Conservation (phyloP, 345 rosid genomes). For the Lumnitzera racemosa region DNA sequence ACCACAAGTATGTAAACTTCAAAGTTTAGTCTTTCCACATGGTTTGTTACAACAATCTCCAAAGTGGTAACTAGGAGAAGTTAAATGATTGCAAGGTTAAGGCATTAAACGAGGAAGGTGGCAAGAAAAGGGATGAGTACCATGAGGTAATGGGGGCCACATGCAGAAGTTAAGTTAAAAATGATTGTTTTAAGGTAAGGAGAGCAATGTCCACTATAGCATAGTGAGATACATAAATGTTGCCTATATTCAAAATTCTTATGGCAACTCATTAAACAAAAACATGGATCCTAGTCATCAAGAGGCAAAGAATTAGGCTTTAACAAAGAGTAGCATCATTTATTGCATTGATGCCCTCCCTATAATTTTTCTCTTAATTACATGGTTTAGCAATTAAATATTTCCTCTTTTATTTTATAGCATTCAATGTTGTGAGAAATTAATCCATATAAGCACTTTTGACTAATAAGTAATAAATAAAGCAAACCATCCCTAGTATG, state of each 20-base stretch:
- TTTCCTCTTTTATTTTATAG: conserved; percentile 48
- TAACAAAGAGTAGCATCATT: conserved; percentile 84
- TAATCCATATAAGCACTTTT: conserved; percentile 75
- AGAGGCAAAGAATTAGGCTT: conserved; percentile 30
- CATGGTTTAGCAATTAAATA: conserved; percentile 71
- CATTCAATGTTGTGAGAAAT: conserved; percentile 68
- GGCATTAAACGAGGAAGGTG: conserved; percentile 73
- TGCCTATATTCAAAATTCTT: conserved; percentile 90
- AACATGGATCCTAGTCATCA: conserved; percentile 75
- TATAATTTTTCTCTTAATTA: conserved; percentile 76
- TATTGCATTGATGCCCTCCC: conserved; percentile 89
- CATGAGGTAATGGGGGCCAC: conserved; percentile 94
- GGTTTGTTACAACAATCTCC: conserved; percentile 92
- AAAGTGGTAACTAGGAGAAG: conserved; percentile 91
- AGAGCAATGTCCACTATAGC: conserved; percentile 95
- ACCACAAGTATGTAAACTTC: conserved; percentile 92
- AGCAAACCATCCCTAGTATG: conserved; percentile 79
- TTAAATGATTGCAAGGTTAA: conserved; percentile 76
- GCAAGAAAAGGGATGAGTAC: conserved; percentile 78
- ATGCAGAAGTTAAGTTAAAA: conserved; percentile 82
- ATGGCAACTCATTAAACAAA: conserved; percentile 76
- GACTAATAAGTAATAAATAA: conserved; percentile 55
- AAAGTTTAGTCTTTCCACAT: conserved; percentile 90
- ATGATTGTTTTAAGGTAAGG: conserved; percentile 88
- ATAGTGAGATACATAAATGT: conserved; percentile 75